A percentile compares a stretch with the other conserved stretches of the same genome.
phyloP scores from a whole-genome alignment of 177 flowering plant species.

The Tripterygium wilfordii region DNA sequence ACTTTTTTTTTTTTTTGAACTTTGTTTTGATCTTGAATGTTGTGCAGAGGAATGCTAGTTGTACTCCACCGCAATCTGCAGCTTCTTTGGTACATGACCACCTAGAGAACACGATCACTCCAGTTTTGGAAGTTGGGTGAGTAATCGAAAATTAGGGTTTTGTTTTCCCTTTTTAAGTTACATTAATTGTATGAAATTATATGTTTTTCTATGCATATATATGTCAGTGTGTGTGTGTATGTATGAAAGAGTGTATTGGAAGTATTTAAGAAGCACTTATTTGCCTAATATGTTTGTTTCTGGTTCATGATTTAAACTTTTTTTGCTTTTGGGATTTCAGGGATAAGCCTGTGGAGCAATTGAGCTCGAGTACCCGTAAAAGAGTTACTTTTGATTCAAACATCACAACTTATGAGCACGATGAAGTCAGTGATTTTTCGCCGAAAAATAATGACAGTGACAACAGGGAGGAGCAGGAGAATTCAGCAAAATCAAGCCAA shows the following conservation, averaged over 20 bases:
- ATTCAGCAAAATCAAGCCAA: conserved; percentile 13
- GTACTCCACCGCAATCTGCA: conserved; percentile 15
- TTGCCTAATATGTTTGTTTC: too few species aligned
- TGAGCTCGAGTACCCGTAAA: conserved; percentile 25
- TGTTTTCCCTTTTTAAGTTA: too few species aligned
- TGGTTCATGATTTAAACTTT: too few species aligned
- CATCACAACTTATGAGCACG: conserved; percentile 43
- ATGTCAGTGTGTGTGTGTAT: too few species aligned
- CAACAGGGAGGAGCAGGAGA: conserved; percentile 21
- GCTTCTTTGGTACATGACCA: conserved; percentile 9
- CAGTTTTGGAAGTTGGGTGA: conserved; percentile 22
- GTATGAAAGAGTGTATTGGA: too few species aligned
- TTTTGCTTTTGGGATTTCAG: conserved; percentile 10
- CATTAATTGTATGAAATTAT: too few species aligned
- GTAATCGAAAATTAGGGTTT: conserved; percentile 3
- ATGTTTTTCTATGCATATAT: too few species aligned
- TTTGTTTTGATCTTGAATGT: background rate
- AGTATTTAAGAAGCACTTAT: too few species aligned
- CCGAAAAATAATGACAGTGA: conserved; percentile 14
- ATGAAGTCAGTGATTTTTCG: conserved; percentile 13
- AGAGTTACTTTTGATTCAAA: conserved; percentile 56
- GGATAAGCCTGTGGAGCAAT: conserved; percentile 28
- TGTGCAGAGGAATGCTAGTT: conserved; percentile 19
- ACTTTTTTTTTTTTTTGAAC: too few species aligned
- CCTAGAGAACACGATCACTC: conserved; percentile 6